phyloP scores from a whole-genome alignment of 345 rosid species.

The Crucihimalaya himalaica region DNA sequence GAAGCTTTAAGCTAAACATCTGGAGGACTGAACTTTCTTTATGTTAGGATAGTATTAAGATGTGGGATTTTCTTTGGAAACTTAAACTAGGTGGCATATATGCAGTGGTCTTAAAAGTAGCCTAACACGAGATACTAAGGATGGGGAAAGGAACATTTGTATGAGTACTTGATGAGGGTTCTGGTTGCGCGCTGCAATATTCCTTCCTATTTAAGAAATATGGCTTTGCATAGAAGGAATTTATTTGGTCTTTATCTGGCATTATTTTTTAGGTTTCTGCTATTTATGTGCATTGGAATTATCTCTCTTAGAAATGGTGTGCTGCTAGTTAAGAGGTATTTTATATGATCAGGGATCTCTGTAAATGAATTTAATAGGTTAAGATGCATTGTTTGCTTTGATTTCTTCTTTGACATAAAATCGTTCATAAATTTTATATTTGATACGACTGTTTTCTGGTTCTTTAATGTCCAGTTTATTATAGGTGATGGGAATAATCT shows the following conservation, averaged over 20 bases:
- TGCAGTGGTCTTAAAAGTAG: background rate
- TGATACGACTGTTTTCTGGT: conserved; percentile 19
- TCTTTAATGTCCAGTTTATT: conserved; percentile 63
- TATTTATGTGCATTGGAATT: background rate
- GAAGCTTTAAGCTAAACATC: background rate
- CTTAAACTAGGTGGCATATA: background rate
- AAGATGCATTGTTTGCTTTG: background rate
- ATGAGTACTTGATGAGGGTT: conserved; percentile 3
- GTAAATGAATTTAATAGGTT: background rate
- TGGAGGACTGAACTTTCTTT: background rate
- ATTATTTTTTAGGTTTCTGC: background rate
- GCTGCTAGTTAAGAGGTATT: background rate
- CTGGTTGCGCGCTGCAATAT: background rate
- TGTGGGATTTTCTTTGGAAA: background rate
- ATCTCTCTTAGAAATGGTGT: conserved; percentile 25
- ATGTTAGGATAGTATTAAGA: background rate
- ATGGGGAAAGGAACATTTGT: conserved; percentile 9
- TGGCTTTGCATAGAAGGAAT: background rate
- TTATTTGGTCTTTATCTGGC: conserved; percentile 4
- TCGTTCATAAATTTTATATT: background rate
- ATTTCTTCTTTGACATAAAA: conserved; percentile 13
- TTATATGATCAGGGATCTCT: conserved; percentile 13
- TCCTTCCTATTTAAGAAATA: background rate
- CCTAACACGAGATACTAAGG: conserved; percentile 4
- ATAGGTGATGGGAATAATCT: conserved; percentile 86